Conservation (phyloP, 768 basidiomycete genomes). For the Scleroderma citrinum region DNA sequence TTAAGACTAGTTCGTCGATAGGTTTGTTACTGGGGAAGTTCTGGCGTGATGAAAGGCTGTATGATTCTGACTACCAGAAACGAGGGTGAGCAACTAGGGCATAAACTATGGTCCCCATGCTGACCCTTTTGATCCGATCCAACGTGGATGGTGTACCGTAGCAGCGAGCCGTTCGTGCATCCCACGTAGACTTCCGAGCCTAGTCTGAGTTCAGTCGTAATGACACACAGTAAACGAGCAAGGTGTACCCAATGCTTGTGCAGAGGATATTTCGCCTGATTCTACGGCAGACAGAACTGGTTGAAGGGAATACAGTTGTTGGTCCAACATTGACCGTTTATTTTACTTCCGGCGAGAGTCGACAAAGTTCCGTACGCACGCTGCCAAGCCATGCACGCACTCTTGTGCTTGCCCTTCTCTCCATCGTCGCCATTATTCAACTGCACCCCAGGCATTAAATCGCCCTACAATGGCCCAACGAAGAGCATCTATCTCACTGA, state of each 20-base stretch:
- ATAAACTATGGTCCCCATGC: slow-evolving; percentile 7
- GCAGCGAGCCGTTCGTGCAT: slow-evolving; percentile 75
- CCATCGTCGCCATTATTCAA: slow-evolving; percentile 3
- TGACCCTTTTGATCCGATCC: slow-evolving; percentile 42
- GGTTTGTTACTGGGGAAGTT: slow-evolving; percentile 61
- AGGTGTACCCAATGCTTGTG: slow-evolving; percentile 52
- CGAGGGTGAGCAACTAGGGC: not conserved
- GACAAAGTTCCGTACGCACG: too few relatives aligned
- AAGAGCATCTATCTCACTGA: slow-evolving; percentile 15
- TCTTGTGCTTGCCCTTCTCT: slow-evolving; percentile 4
- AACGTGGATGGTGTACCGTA: slow-evolving; percentile 70
- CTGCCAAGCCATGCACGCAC: slow-evolving; percentile 14
- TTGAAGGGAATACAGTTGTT: slow-evolving; percentile 59
- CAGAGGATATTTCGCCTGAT: slow-evolving; percentile 30
- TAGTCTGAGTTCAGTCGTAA: slow-evolving; percentile 22
- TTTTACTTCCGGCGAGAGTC: not conserved
- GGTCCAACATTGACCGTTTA: slow-evolving; percentile 31
- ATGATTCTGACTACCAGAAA: slow-evolving; percentile 46
- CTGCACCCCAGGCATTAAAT: not conserved
- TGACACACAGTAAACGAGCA: not conserved
- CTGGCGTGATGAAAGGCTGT: slow-evolving; percentile 64
- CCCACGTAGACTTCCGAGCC: slow-evolving; percentile 86
- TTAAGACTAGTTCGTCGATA: slow-evolving; percentile 73
- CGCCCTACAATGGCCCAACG: slow-evolving; percentile 8
- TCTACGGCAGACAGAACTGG: slow-evolving; percentile 37